These are phyloP conservation scores for Acer yangbiense DNA, from an alignment of 345 rosid genomes.

Conservation along the genomic window DNA sequence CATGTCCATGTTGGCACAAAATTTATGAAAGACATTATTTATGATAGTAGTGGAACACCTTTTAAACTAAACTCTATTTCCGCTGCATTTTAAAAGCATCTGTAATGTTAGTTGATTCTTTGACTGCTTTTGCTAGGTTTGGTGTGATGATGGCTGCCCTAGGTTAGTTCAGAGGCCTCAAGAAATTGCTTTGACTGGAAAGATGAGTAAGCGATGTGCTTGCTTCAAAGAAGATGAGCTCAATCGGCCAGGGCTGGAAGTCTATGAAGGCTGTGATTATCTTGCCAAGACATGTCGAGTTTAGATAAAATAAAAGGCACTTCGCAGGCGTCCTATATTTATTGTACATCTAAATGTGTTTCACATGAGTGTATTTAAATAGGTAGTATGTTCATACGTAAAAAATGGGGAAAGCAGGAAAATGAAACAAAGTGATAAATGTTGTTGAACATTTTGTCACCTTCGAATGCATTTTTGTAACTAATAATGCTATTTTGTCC, in stretches of 20 bases:
- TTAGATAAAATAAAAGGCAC: conserved; percentile 18
- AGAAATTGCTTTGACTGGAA: conserved; percentile 90
- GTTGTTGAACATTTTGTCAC: not conserved
- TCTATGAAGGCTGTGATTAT: conserved; percentile 77
- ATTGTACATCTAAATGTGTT: not conserved
- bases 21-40: not conserved
- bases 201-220: conserved; percentile 90
- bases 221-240: conserved; percentile 80
- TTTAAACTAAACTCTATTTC: not conserved
- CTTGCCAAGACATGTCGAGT: conserved; percentile 73
- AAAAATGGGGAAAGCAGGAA: not conserved
- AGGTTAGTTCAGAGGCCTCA: conserved; percentile 85
- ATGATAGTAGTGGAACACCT: not conserved
- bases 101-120: not conserved
- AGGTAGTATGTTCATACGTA: not conserved
- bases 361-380: not conserved
- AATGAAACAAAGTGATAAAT: not conserved
- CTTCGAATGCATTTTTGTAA: not conserved
- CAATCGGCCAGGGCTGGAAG: conserved; percentile 67
- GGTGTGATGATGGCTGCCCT: conserved; percentile 90
- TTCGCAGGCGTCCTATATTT: not conserved
- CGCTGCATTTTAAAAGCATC: no score
- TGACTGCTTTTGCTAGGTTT: conserved; percentile 57
- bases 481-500: no score
- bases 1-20: not conserved